Base-by-base conservation (phyloP, 805 yeast species). In the Yamadazyma insecticola region DNA sequence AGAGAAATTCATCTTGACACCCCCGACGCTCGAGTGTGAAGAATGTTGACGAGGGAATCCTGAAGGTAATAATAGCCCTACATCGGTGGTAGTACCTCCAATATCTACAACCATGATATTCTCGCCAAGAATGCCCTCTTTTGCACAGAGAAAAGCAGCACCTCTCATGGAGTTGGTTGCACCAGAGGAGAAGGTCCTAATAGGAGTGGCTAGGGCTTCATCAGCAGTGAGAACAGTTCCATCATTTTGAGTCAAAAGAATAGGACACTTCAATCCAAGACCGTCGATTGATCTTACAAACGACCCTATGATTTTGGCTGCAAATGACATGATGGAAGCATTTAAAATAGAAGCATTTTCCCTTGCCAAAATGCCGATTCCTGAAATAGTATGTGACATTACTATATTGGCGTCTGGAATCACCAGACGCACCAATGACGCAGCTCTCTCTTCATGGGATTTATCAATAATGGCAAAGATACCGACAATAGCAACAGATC, bases 1-100 rank as follows among this genome's bases (percentile, higher is more conserved):
- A 8, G 72, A 60, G 33, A 67, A 67, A 44, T 67, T 70, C 61
- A 64, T 68, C 32, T 68, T 47, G 5, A 70, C 75, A 22, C 74
- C 75, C 11, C 73, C 74, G 23, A 69, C 62, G 16, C 41, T 38
- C 3, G 70, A 57, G 41, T 58, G 59, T 4, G 72, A 53, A 1
- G 73, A 58, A 2, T 70, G 53, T 34, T 67, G 72, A 16, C 72
- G 47, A 5, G 75, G 76, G 45, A 67, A 70, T 1, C 74, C 75
- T 13, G 62, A 43, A 4, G 70, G 61, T 7, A 70, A 44, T 19
- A 70, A 40, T 28, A 67, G 37, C 6, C 76, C 75, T n/a, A 67
- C 70, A 43, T 70, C 75, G 6, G 73, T 51, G 4, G 76, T 70
- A 9, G 76, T 70, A 9, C 75, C 76, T 12, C 76, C 76, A 22